Percentiles rank a stretch among this genome's conserved stretches.
phyloP scores from a whole-genome alignment of 768 basidiomycete genomes.

The Dentipellis fragilis region DNA sequence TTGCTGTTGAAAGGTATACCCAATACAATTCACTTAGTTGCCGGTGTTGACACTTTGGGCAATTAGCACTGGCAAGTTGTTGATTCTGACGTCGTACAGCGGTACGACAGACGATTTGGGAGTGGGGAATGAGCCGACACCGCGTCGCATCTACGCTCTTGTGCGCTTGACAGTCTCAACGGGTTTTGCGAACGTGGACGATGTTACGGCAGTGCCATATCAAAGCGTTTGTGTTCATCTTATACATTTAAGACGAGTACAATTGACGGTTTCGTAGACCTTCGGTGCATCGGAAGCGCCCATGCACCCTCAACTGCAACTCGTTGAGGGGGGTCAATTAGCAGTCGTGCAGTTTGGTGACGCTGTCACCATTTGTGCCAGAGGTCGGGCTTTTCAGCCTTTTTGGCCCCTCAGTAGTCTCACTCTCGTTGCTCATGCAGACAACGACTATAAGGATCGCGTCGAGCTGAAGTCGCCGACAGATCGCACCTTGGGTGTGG shows the following conservation, averaged over 20 bases:
- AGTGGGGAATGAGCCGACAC: conserved; percentile 28
- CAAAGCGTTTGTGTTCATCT: conserved; percentile 46
- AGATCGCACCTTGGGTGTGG: conserved; percentile 65
- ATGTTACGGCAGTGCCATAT: conserved; percentile 57
- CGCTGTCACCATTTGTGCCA: conserved; percentile 60
- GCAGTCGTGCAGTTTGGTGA: conserved; percentile 66
- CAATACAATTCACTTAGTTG: background rate
- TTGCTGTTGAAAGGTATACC: conserved; percentile 46
- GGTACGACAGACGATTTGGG: conserved; percentile 38
- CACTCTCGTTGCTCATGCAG: conserved; percentile 24
- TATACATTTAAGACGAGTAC: background rate
- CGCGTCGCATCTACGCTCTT: conserved; percentile 59
- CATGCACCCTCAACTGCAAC: conserved; percentile 58
- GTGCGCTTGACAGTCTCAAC: conserved; percentile 35
- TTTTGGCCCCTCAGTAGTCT: background rate
- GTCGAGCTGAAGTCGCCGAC: conserved; percentile 58
- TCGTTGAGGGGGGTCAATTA: conserved; percentile 48
- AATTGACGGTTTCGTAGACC: conserved; percentile 31
- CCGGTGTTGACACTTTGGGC: too few relatives aligned
- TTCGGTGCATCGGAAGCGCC: conserved; percentile 52
- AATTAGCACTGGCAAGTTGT: conserved; percentile 38
- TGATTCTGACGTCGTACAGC: conserved; percentile 60
- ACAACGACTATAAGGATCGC: conserved; percentile 61
- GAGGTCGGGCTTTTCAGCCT: conserved; percentile 30
- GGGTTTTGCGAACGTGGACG: conserved; percentile 35